Base-by-base conservation (phyloP, 805 yeast genomes). In the Nakazawaea molendinolei region DNA sequence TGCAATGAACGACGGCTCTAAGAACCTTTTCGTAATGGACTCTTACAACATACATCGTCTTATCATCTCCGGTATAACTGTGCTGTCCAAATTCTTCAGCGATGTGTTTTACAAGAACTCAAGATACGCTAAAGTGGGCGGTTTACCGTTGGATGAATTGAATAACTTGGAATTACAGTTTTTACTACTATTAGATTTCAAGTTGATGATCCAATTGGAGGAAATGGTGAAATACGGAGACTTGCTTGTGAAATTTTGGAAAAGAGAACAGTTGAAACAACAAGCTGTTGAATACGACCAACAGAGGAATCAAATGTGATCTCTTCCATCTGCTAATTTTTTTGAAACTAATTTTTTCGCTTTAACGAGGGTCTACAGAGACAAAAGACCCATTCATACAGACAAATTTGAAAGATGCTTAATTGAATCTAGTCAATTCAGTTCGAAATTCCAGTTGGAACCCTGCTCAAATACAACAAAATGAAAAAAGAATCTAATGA, bases 91-190 rank as follows among this genome's bases (percentile, higher is more conserved):
- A 63, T 90, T 90, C 57, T 89, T 89, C 57, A 79, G 90, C 49
- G 97, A 90, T 59, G 86, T 89, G 33, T 90, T 89, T 52, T 90
- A 90, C 67, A 90, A 90, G 53, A 90, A 90, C 56, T 78, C 92
- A 37, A 72, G 97, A 44, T 90, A 90, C 56, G 96, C 97, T 8
- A 85, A 89, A 56, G 92, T 90, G 29, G 97, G 97, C 5, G 97
- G 97, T 0, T 68, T 90, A 38, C 95, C 97, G 6, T 67, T 87
- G 39, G 95, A 86, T 38, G 99, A 92, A 56, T 69, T 92, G 54
- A 92, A 92, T 54, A 89, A 85, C 58, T 65, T 92, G 46, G 99
- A 92, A 58, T 63, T 92, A 31, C 97, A 90, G 55, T 89, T 92
- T 53, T 62, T 90, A 47, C 58, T 89, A 33, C 63, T 90, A 41